Conservation (phyloP, 129 eudicot genomes). For the Daucus carota region DNA sequence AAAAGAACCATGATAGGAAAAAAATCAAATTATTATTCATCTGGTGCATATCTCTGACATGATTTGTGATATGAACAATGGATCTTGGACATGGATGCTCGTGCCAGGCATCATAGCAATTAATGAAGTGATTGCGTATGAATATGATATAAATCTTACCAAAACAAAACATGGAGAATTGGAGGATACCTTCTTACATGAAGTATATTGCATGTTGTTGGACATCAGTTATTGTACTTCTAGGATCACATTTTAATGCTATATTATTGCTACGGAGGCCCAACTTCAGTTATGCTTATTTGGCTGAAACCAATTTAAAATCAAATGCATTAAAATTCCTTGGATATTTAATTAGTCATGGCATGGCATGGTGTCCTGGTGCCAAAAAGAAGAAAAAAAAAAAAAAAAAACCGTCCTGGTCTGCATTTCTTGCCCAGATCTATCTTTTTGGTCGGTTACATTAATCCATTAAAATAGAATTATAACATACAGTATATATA, state of each 20-base stretch:
- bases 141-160: neutral
- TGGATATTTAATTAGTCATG: neutral
- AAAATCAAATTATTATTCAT: too few species aligned
- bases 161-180: neutral
- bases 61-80: too few species aligned
- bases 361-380: neutral
- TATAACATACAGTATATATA: too few species aligned
- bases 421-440: neutral
- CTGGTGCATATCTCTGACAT: too few species aligned
- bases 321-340: neutral
- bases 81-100: neutral
- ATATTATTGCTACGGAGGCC: neutral
- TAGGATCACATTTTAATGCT: neutral
- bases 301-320: neutral
- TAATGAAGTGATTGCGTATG: neutral
- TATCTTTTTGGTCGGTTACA: neutral
- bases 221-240: neutral
- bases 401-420: too few species aligned
- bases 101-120: neutral
- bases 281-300: neutral
- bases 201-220: neutral
- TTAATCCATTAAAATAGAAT: neutral
- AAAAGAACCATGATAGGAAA: neutral
- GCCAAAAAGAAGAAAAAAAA: too few species aligned
- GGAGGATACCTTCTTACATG: neutral